These are phyloP conservation scores for Panaeolus papilionaceus DNA, from an alignment of 768 basidiomycete species.

Conservation along the genomic window DNA sequence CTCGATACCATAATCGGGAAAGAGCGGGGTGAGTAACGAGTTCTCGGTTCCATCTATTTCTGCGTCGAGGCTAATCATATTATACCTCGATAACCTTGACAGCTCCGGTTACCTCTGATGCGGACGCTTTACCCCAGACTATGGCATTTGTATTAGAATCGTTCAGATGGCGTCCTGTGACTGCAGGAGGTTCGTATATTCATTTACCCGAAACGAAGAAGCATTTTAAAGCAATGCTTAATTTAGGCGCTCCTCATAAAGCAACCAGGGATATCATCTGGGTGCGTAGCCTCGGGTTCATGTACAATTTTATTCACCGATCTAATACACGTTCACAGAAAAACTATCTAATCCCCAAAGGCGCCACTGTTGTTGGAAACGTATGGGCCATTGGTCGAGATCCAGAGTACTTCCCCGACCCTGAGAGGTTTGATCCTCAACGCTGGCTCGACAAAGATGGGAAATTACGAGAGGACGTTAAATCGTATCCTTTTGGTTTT, in stretches of 20 bases:
- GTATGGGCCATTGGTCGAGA: slow-evolving; percentile 69
- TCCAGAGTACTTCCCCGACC: slow-evolving; percentile 61
- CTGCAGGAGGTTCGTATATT: slow-evolving; percentile 44
- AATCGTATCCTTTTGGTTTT: slow-evolving; percentile 61
- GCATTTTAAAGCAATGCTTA: not conserved
- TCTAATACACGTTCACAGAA: slow-evolving; percentile 33
- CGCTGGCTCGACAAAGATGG: slow-evolving; percentile 58
- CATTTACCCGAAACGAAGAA: not conserved
- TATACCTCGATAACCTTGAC: slow-evolving; percentile 7
- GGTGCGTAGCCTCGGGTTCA: slow-evolving; percentile 37
- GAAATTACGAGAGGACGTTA: slow-evolving; percentile 56
- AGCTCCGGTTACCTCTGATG: slow-evolving; percentile 48
- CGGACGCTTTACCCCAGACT: slow-evolving; percentile 48
- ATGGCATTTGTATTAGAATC: slow-evolving; percentile 58
- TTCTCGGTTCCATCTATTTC: not conserved
- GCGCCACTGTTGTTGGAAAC: slow-evolving; percentile 64
- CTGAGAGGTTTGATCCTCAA: slow-evolving; percentile 63
- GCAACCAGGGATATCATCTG: slow-evolving; percentile 70
- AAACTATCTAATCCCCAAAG: slow-evolving; percentile 58
- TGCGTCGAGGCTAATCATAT: not conserved
- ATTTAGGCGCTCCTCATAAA: slow-evolving; percentile 62
- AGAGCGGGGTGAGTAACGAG: slow-evolving; percentile 38
- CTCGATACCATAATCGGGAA: slow-evolving; percentile 58
- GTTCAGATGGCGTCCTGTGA: slow-evolving; percentile 59
- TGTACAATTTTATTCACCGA: no score